Evolutionary conservation across 331 rosid genomes (phyloP).

Genomic region (Arachis monticola): DNA sequence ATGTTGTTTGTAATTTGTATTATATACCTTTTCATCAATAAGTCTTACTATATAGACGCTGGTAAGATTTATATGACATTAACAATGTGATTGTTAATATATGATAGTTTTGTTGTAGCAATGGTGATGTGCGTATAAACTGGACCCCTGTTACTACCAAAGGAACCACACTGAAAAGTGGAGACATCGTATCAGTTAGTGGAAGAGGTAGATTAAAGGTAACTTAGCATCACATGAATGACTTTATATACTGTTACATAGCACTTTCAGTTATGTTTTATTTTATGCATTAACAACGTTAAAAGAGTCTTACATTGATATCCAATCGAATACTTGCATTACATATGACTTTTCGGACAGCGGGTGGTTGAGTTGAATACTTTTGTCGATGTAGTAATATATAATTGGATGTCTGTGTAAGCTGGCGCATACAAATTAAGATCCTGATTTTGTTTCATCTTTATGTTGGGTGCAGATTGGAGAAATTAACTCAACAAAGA

Average conservation of each 20-base stretch:
- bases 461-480: constrained; percentile 66
- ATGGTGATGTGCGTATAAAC: constrained; percentile 87
- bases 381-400: too few species aligned
- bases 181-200: constrained; percentile 83
- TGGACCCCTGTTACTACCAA: constrained; percentile 79
- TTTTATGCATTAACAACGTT: neutral
- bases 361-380: too few species aligned
- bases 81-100: neutral
- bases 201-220: constrained; percentile 92
- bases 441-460: too few species aligned
- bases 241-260: constrained; percentile 2
- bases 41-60: neutral
- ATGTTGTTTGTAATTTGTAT: neutral
- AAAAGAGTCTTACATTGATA: too few species aligned
- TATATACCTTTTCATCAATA: constrained; percentile 9
- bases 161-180: constrained; percentile 75
- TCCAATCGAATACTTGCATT: too few species aligned
- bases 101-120: constrained; percentile 43
- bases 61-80: constrained; percentile 16
- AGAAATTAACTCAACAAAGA: constrained; percentile 80
- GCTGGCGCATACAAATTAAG: too few species aligned
- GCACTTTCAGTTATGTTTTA: constrained; percentile 24
- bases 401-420: too few species aligned
- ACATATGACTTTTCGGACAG: too few species aligned
- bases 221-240: constrained; percentile 36